Evolutionary conservation across 2,329 filamentous ascomycete species (phyloP).

Genomic region (Amesomyces nigricolor): DNA sequence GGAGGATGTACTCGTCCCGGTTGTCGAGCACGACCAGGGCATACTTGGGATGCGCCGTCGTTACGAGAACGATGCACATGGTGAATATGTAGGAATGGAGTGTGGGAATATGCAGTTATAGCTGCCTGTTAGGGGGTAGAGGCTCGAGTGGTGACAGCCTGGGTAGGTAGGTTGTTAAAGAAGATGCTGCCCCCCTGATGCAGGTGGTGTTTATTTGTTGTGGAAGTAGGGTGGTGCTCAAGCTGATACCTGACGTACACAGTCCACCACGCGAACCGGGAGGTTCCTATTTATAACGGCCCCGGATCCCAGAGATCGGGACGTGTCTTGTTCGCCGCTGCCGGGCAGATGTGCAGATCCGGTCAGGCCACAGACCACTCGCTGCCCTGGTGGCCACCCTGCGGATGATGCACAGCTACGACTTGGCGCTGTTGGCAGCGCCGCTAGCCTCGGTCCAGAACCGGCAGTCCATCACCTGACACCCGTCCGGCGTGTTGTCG

Average conservation of each 20-base stretch:
- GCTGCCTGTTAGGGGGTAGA: not conserved
- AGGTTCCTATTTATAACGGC: not conserved
- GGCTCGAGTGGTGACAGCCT: not conserved
- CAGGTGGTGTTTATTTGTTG: too few relatives aligned
- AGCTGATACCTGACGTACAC: not conserved
- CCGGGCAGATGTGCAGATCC: not conserved
- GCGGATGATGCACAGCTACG: too few relatives aligned
- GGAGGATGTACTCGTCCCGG: slow-evolving; percentile 65
- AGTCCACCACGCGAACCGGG: not conserved
- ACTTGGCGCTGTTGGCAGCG: not conserved
- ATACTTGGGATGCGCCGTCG: slow-evolving; percentile 70
- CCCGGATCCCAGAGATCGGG: not conserved
- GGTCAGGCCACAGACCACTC: slow-evolving; percentile 8
- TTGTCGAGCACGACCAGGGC: slow-evolving; percentile 72
- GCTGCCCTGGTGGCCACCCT: not conserved
- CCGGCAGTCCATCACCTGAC: slow-evolving; percentile 2
- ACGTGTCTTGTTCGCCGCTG: not conserved
- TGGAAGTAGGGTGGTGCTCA: not conserved
- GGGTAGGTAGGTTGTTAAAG: too few relatives aligned
- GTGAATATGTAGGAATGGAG: not conserved
- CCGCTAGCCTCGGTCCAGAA: slow-evolving; percentile 8
- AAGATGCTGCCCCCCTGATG: too few relatives aligned
- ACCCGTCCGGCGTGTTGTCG: not conserved
- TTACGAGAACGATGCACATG: slow-evolving; percentile 76
- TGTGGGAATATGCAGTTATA: not conserved